Base-by-base conservation (phyloP, 192 early-diverging fungal genomes). In the Nowakowskiella sp. region DNA sequence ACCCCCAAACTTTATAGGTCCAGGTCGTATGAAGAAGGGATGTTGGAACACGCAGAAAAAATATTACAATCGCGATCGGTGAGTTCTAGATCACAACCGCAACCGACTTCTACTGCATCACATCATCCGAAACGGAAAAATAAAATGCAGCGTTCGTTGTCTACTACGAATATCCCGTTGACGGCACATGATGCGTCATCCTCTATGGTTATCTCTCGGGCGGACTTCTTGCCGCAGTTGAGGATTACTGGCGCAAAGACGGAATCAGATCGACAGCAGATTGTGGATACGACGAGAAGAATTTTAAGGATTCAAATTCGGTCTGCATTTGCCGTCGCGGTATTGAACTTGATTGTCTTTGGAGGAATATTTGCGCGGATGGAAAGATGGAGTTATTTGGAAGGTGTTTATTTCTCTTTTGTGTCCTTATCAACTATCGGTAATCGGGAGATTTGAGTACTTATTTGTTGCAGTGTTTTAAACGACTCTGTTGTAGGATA, bases 381-480 rank as follows among this genome's bases (percentile, higher is more conserved):
- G 4, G 75, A 77, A 48, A 61, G 45, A 1, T 77, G 75, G 75
- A 22, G 31, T 1, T 61, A 58, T 51, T 23, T 59, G 31, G 75
- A 77, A 36, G 71, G 71, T 7, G 8, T 77, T 23, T 77, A 77
- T 46, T 77, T 77, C 31, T 51, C 66, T 2, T 74, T 61, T 57
- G 48, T 47, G 21, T 25, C 75, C 6, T 33, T 77, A 3, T 47
- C 61, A 10, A 70, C 75, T 6, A 77, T 77, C 42, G 69, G 66
- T 48, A 31, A 56, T 60, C 36, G 50, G 9, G 36, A 46, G 50
- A 13, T 28, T 10, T 47, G 13, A 28, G 8, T 52, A 23, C 21
- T 34, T 21, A 47, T 47, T 52, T 23, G 9, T 46, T 30, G 9
- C n/a, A 45, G 42, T 10, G 13, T 29, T 47, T 47, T 39, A 13